Evolutionary conservation across 768 basidiomycete species (phyloP).

Genomic region (Psilocybe cyanescens): DNA sequence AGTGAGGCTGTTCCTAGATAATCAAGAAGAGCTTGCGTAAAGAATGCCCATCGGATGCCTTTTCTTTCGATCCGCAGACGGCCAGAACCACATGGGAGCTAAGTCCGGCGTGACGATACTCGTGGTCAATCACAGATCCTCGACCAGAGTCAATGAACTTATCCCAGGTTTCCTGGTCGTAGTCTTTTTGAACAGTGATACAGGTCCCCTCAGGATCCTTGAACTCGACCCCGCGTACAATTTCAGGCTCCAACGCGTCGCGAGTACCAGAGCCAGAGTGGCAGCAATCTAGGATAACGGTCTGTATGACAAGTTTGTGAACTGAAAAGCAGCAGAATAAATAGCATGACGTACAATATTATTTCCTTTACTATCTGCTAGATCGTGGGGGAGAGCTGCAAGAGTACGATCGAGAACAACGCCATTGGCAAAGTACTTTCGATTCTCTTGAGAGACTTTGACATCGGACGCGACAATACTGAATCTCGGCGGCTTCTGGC

Average conservation of each 20-base stretch:
- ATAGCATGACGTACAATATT: neutral
- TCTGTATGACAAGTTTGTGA: neutral
- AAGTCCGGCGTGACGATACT: neutral
- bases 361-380: neutral
- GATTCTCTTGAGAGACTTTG: no score
- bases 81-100: neutral
- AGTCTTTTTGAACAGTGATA: no score
- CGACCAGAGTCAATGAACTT: neutral
- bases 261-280: constrained; percentile 17
- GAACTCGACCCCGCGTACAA: no score
- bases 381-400: neutral
- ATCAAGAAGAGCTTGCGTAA: no score
- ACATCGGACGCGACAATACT: no score
- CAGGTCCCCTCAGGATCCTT: no score
- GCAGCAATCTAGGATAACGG: constrained; percentile 16
- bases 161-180: neutral
- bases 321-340: no score
- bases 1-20: no score
- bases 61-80: neutral
- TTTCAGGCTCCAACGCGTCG: neutral
- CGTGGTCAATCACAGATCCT: neutral
- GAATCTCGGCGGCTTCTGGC: no score
- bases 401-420: no score
- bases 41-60: no score
- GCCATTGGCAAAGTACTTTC: no score